These are phyloP conservation scores for Trichoderma koningii DNA, from an alignment of 2,329 filamentous ascomycete species.

Conservation along the genomic window DNA sequence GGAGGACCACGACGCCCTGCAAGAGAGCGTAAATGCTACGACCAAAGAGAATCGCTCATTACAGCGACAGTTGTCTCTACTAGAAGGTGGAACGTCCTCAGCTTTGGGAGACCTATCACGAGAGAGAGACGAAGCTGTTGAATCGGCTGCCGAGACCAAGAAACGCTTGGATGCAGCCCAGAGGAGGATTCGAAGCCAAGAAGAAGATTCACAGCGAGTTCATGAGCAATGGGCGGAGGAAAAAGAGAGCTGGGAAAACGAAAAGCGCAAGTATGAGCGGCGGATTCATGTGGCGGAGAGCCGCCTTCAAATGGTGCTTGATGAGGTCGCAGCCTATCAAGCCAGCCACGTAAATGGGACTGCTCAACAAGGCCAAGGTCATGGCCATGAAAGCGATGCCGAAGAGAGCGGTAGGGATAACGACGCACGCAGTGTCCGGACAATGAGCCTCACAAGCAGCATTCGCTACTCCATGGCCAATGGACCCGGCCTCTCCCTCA, in stretches of 20 bases:
- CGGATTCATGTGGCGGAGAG: constrained; percentile 89
- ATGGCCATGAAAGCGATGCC: constrained; percentile 56
- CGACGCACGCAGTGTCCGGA: constrained; percentile 70
- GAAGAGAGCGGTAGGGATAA: constrained; percentile 65
- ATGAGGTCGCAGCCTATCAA: constrained; percentile 78
- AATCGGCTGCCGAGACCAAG: constrained; percentile 69
- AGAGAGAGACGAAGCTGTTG: constrained; percentile 83
- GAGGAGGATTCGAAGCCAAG: constrained; percentile 74
- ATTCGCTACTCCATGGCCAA: constrained; percentile 73
- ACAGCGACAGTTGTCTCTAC: constrained; percentile 80
- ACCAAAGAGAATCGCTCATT: constrained; percentile 77
- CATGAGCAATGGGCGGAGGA: constrained; percentile 83
- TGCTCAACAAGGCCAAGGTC: constrained; percentile 40
- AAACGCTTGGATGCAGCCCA: constrained; percentile 76
- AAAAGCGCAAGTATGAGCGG: constrained; percentile 78
- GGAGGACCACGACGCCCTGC: constrained; percentile 73
- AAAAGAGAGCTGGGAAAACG: constrained; percentile 80
- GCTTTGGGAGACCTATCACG: constrained; percentile 80
- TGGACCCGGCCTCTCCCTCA: constrained; percentile 57
- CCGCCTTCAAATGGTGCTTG: constrained; percentile 78
- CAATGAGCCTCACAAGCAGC: constrained; percentile 71
- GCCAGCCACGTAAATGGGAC: constrained; percentile 50
- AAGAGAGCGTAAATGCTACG: constrained; percentile 61
- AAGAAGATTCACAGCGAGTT: constrained; percentile 78
- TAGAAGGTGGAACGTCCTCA: constrained; percentile 86